These are phyloP conservation scores for Mycena rebaudengoi DNA, from an alignment of 768 basidiomycete genomes.

Conservation along the genomic window DNA sequence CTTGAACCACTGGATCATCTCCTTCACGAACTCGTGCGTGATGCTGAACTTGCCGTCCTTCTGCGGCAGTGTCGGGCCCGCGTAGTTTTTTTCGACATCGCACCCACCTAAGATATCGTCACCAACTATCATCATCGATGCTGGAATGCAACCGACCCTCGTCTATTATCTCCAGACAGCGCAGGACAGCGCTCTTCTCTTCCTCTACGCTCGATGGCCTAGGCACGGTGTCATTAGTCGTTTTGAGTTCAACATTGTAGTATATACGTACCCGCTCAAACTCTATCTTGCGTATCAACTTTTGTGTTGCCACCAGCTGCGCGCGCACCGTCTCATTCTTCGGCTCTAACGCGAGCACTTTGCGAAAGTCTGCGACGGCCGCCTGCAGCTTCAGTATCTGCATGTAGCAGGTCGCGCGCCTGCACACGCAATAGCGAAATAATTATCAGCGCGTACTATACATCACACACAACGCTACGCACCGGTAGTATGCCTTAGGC, in stretches of 20 bases:
- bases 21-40: constrained; percentile 78
- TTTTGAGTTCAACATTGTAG: too few species aligned
- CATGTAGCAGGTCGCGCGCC: constrained; percentile 91
- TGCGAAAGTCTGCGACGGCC: constrained; percentile 90
- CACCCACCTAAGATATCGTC: constrained; percentile 66
- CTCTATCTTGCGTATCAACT: constrained; percentile 87
- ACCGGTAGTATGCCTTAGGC: constrained; percentile 92
- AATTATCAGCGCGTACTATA: too few species aligned
- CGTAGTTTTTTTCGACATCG: constrained; percentile 75
- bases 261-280: constrained; percentile 83
- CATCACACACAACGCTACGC: too few species aligned
- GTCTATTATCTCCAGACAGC: constrained; percentile 81
- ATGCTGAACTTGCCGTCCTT: constrained; percentile 77
- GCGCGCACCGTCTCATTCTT: constrained; percentile 81
- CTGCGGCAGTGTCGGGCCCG: constrained; percentile 74
- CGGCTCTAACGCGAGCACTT: constrained; percentile 84
- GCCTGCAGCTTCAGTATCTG: constrained; percentile 88
- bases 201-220: constrained; percentile 96
- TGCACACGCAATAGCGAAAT: constrained; percentile 39
- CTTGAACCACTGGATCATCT: constrained; percentile 94
- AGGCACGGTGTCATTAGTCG: too few species aligned
- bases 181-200: constrained; percentile 78
- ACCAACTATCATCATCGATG: too few species aligned
- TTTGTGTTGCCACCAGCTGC: constrained; percentile 89
- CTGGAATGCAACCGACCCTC: constrained; percentile 76